Percentiles rank a stretch among this genome's conserved stretches.
phyloP scores from a whole-genome alignment of 2,329 filamentous ascomycete species.

The Penicillium sclerotiorum region DNA sequence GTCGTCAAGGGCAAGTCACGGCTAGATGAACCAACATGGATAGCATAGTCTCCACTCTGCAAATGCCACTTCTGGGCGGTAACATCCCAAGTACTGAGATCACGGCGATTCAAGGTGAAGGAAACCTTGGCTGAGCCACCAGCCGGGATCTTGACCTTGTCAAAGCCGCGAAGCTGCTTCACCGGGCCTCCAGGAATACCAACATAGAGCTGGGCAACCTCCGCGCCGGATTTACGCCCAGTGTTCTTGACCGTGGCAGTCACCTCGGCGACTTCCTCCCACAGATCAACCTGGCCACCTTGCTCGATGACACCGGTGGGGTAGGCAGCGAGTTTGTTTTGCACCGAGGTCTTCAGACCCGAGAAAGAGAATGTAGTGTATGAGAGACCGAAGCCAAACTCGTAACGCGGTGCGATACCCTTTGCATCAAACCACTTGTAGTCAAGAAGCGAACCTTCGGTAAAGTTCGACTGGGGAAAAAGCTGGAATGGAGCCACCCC shows the following conservation, averaged over 20 bases:
- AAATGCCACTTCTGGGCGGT: slow-evolving; percentile 74
- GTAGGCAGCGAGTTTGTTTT: slow-evolving; percentile 34
- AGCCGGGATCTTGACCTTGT: slow-evolving; percentile 68
- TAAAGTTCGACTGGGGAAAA: slow-evolving; percentile 59
- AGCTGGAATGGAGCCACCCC: slow-evolving; percentile 57
- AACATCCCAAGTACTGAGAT: slow-evolving; percentile 80
- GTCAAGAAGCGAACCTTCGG: slow-evolving; percentile 64
- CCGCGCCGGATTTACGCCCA: slow-evolving; percentile 44
- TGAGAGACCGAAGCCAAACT: slow-evolving; percentile 62
- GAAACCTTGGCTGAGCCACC: slow-evolving; percentile 65
- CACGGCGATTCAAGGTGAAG: slow-evolving; percentile 69
- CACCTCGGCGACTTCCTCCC: slow-evolving; percentile 47
- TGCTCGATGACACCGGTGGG: slow-evolving; percentile 48
- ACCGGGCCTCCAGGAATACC: slow-evolving; percentile 66
- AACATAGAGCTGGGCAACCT: slow-evolving; percentile 63
- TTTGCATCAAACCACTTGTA: slow-evolving; percentile 51
- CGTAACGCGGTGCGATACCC: slow-evolving; percentile 58
- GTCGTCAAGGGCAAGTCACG: slow-evolving; percentile 13
- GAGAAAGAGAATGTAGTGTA: slow-evolving; percentile 64
- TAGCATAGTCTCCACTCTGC: slow-evolving; percentile 52
- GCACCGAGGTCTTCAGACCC: slow-evolving; percentile 49
- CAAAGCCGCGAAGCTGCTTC: slow-evolving; percentile 71
- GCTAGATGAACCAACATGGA: slow-evolving; percentile 51
- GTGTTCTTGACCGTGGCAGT: slow-evolving; percentile 48
- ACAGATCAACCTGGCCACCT: slow-evolving; percentile 57